Evolutionary conservation across 352 stramenopile species (phyloP).

Genomic region (Globisporangium cylindrosporum): DNA sequence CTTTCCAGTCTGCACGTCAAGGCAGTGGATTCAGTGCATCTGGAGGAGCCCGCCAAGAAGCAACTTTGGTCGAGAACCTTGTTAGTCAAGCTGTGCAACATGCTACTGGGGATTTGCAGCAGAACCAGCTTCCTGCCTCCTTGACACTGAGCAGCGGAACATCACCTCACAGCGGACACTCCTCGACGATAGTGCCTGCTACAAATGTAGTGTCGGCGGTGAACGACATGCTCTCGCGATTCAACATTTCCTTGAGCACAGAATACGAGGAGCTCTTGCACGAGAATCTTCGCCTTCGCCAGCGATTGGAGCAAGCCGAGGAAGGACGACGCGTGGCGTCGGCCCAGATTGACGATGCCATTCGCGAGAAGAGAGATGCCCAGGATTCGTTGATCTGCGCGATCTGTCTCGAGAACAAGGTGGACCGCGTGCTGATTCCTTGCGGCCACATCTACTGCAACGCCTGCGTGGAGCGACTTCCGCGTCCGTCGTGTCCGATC

Average conservation of each 20-base stretch:
- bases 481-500: constrained; percentile 62
- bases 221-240: constrained; percentile 64
- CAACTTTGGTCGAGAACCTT: not conserved
- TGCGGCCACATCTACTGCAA: constrained; percentile 84
- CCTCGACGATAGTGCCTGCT: constrained; percentile 21
- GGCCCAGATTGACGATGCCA: constrained; percentile 61
- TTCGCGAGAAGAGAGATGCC: constrained; percentile 72
- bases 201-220: constrained; percentile 67
- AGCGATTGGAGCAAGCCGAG: constrained; percentile 60
- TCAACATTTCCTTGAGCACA: constrained; percentile 70
- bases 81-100: not conserved
- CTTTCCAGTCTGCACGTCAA: constrained; percentile 58
- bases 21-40: not conserved
- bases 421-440: constrained; percentile 78
- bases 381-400: constrained; percentile 74
- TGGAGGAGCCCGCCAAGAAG: not conserved
- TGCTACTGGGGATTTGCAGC: not conserved
- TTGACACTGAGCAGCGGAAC: not conserved
- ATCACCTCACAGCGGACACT: not conserved
- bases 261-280: constrained; percentile 65
- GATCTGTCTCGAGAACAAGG: constrained; percentile 79
- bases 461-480: constrained; percentile 58
- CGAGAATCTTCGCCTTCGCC: constrained; percentile 62
- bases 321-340: constrained; percentile 51
- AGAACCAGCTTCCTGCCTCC: constrained; percentile 17